These are phyloP conservation scores for Sugiyamaella castrensis DNA, from an alignment of 1,139 yeast genomes.

Conservation along the genomic window DNA sequence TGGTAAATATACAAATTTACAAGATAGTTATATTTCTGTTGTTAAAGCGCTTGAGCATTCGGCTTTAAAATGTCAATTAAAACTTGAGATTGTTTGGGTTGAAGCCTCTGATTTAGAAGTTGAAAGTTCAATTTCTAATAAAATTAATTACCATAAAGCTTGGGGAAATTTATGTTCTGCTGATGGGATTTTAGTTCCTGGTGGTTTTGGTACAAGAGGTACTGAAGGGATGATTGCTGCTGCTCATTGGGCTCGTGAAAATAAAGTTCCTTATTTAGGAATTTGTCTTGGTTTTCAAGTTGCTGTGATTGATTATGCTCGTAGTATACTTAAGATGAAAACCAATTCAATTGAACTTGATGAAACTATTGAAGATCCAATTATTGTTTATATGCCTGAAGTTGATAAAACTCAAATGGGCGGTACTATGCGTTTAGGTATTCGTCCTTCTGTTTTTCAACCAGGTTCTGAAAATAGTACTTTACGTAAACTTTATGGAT, in stretches of 20 bases:
- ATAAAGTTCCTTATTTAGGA: conserved; percentile 90
- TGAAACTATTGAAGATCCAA: conserved; percentile 62
- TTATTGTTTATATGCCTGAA: conserved; percentile 98
- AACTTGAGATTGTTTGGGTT: conserved; percentile 89
- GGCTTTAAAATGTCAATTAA: conserved; percentile 82
- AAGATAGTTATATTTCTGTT: conserved; percentile 92
- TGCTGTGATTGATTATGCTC: conserved; percentile 91
- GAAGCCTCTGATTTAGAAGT: conserved; percentile 90
- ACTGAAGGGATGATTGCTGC: conserved; percentile 98
- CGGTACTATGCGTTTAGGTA: conserved; percentile 98
- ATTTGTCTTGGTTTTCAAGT: conserved; percentile 97
- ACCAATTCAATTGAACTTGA: conserved; percentile 87
- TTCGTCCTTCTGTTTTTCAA: conserved; percentile 83
- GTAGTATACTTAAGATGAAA: conserved; percentile 69
- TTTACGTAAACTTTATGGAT: conserved; percentile 79
- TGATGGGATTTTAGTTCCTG: conserved; percentile 96
- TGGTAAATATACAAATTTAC: conserved; percentile 93
- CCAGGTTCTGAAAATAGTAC: conserved; percentile 64
- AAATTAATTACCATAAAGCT: conserved; percentile 84
- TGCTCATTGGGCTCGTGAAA: conserved; percentile 96
- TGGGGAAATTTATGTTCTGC: conserved; percentile 95
- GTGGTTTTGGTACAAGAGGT: conserved; percentile 97
- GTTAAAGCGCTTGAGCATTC: conserved; percentile 95
- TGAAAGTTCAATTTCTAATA: conserved; percentile 57
- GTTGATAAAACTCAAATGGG: conserved; percentile 94